These are phyloP conservation scores for Penicillium turbatum DNA, from an alignment of 495 filamentous ascomycete genomes.

Conservation along the genomic window DNA sequence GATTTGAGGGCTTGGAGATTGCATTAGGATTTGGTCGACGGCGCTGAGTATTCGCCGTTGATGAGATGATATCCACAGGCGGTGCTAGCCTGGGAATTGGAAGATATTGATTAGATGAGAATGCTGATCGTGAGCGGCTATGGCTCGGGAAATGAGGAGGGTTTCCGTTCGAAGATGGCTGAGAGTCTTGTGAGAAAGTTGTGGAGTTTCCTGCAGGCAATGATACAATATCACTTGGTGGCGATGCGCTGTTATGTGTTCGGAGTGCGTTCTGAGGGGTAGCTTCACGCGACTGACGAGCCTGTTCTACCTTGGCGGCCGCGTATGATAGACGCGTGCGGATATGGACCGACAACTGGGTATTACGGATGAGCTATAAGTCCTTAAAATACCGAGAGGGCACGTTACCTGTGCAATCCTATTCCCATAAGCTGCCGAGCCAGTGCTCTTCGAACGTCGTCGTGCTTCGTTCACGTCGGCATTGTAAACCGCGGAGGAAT, in stretches of 20 bases:
- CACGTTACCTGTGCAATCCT: constrained; percentile 69
- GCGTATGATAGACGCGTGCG: constrained; percentile 80
- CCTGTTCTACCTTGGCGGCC: constrained; percentile 84
- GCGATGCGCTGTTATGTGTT: constrained; percentile 48
- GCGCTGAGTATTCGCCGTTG: constrained; percentile 23
- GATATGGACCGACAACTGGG: constrained; percentile 69
- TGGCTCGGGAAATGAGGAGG: constrained; percentile 12
- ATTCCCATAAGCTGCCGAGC: constrained; percentile 55
- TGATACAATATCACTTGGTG: constrained; percentile 10
- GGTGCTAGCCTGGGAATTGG: constrained; percentile 49
- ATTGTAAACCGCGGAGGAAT: constrained; percentile 34
- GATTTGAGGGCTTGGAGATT: constrained; percentile 16
- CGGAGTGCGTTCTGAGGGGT: constrained; percentile 63
- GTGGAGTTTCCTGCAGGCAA: constrained; percentile 7
- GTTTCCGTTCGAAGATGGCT: constrained; percentile 7
- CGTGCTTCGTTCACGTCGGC: constrained; percentile 24
- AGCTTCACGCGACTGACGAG: constrained; percentile 66
- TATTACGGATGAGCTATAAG: constrained; percentile 19
- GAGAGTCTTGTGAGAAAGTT: constrained; percentile 7
- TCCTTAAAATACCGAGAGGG: not conserved
- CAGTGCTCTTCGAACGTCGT: constrained; percentile 64
- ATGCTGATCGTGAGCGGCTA: constrained; percentile 21
- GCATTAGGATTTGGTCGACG: constrained; percentile 43
- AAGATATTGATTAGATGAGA: constrained; percentile 19
- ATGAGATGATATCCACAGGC: constrained; percentile 51